Evolutionary conservation across 768 basidiomycete species (phyloP).

Genomic region (Mycena galopus): DNA sequence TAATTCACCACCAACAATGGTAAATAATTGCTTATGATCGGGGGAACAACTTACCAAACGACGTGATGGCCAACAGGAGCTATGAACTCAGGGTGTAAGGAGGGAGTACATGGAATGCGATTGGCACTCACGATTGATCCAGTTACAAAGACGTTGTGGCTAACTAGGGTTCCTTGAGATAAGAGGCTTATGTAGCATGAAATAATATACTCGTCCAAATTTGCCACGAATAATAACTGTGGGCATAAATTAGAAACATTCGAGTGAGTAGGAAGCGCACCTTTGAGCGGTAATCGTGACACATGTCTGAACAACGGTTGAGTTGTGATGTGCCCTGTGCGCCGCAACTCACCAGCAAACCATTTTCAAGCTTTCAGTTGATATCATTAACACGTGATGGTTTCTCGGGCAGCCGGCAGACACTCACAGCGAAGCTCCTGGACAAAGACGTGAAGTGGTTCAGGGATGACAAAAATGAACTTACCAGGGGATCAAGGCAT

Average conservation of each 20-base stretch:
- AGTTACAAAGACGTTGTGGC: conserved; percentile 3
- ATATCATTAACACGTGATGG: no score
- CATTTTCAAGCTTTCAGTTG: conserved; percentile 25
- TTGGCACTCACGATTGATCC: conserved; percentile 3
- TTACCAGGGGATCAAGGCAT: conserved; percentile 24
- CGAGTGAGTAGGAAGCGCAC: background rate
- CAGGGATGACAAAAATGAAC: background rate
- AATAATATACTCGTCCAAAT: conserved; percentile 28
- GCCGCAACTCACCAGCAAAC: conserved; percentile 21
- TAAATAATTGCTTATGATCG: no score
- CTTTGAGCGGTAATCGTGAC: conserved; percentile 25
- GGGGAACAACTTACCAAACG: conserved; percentile 22
- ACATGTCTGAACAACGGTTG: background rate
- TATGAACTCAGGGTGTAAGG: no score
- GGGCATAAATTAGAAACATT: background rate
- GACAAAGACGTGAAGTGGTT: background rate
- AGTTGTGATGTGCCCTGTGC: no score
- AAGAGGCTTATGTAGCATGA: no score
- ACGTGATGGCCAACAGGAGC: background rate
- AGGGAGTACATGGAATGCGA: no score
- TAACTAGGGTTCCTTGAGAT: conserved; percentile 15
- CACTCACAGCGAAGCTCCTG: conserved; percentile 31
- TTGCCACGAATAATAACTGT: conserved; percentile 31
- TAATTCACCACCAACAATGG: no score
- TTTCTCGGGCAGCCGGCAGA: background rate